Evolutionary conservation across 1,284 basidiomycete genomes (phyloP).

Genomic region (Xerocomus cyaneibrunnescens): DNA sequence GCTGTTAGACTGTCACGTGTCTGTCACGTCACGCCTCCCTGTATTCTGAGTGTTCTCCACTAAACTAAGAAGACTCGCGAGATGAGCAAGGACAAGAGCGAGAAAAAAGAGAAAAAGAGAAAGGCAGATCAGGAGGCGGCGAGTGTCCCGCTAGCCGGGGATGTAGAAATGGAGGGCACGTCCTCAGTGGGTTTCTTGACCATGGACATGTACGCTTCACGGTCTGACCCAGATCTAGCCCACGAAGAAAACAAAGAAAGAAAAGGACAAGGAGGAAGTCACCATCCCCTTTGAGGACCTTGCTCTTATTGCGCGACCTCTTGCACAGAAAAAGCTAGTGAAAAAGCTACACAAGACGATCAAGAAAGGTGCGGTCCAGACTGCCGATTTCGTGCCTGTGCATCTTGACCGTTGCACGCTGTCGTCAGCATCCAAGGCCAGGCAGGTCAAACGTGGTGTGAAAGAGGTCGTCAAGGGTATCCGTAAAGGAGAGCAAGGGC

Average conservation of each 20-base stretch:
- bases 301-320: conserved; percentile 86
- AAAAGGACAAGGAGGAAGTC: conserved; percentile 64
- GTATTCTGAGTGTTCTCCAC: not conserved
- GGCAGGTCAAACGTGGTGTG: conserved; percentile 92
- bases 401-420: conserved; percentile 4
- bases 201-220: not conserved
- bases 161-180: conserved; percentile 56
- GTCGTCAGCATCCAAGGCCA: conserved; percentile 77
- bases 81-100: conserved; percentile 70
- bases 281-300: conserved; percentile 78
- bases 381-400: conserved; percentile 1
- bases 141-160: conserved; percentile 35
- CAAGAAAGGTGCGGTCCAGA: conserved; percentile 70
- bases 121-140: conserved; percentile 34
- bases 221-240: conserved; percentile 37
- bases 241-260: conserved; percentile 58
- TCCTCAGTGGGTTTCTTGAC: conserved; percentile 38
- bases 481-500: conserved; percentile 94
- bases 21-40: conserved; percentile 26
- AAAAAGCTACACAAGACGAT: conserved; percentile 94
- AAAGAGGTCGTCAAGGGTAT: conserved; percentile 97
- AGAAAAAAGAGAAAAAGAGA: conserved; percentile 54
- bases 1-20: conserved; percentile 17
- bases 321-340: conserved; percentile 87
- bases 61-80: not conserved